phyloP scores from a whole-genome alignment of 805 yeast genomes.

The Ogataea paradorogensis region DNA sequence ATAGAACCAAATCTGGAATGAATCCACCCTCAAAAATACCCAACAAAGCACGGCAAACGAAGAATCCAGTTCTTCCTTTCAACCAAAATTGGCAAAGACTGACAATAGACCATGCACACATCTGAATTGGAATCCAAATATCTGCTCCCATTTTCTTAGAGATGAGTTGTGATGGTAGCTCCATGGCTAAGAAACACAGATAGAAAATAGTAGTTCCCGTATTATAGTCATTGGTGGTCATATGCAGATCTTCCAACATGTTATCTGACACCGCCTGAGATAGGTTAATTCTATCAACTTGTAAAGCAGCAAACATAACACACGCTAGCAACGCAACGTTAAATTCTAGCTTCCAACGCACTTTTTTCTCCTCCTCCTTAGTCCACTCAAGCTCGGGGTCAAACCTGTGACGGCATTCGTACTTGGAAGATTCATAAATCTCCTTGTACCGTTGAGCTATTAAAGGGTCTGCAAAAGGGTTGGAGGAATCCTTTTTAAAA shows the following conservation, averaged over 20 bases:
- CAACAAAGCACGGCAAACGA: constrained; percentile 46
- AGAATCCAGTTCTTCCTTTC: constrained; percentile 40
- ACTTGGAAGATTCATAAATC: constrained; percentile 45
- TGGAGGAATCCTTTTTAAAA: constrained; percentile 6
- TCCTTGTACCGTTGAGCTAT: constrained; percentile 44
- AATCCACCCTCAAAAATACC: constrained; percentile 69
- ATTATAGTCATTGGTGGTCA: constrained; percentile 60
- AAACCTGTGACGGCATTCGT: constrained; percentile 53
- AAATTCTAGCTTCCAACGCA: constrained; percentile 52
- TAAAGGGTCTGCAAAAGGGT: constrained; percentile 44
- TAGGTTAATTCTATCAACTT: constrained; percentile 57
- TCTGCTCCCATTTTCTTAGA: constrained; percentile 66
- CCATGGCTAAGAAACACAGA: constrained; percentile 52
- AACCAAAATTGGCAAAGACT: constrained; percentile 51
- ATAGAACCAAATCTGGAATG: constrained; percentile 60
- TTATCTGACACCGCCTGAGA: constrained; percentile 55
- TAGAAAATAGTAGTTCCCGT: constrained; percentile 54
- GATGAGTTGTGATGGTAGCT: constrained; percentile 63
- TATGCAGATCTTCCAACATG: constrained; percentile 46
- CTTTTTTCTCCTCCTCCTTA: constrained; percentile 44
- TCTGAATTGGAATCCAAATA: constrained; percentile 57
- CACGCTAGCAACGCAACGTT: constrained; percentile 57
- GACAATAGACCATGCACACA: constrained; percentile 54
- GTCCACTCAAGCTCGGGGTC: constrained; percentile 62
- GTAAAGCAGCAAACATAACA: constrained; percentile 55